Evolutionary conservation across 208 protist species (phyloP), one percentile per base, ranked within the genome.

Genomic region (Acanthamoeba royreba): DNA sequence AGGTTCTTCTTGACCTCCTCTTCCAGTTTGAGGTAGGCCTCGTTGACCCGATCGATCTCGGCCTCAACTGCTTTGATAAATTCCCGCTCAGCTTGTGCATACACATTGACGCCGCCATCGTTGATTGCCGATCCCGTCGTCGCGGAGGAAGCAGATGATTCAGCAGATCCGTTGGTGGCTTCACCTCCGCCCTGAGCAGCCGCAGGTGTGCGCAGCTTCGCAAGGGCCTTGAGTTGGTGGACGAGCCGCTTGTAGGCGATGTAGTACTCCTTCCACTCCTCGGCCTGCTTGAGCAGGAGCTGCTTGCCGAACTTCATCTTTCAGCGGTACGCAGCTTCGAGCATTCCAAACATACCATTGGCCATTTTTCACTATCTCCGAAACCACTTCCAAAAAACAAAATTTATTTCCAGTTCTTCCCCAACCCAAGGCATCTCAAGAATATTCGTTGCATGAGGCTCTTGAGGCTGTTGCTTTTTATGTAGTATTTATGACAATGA

Each of bases 291-390:
- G 31, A 92, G 33, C 55, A 74, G 5, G 33, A 92, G n/a, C 52
- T 92, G 86, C 38, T 92, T 92, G 0, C 86, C 86, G 86, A 74
- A 92, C 52, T 92, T 92, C 86, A 92, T 92, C 55, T 63, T 38
- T 19, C 55, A 1, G 3, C 5, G 19, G 13, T 19, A 19, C 49
- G n/a, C n/a, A n/a, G n/a, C n/a, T n/a, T n/a, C n/a, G n/a, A n/a
- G n/a, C n/a, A n/a, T n/a, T n/a, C n/a, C n/a, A n/a, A n/a, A n/a
- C n/a, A n/a, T n/a, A n/a, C n/a, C n/a, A n/a, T n/a, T n/a, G n/a
- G n/a, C n/a, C n/a, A n/a, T n/a, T n/a, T n/a, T n/a, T n/a, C n/a
- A n/a, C n/a, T n/a, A n/a, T n/a, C n/a, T n/a, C n/a, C n/a, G n/a
- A n/a, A n/a, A n/a, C n/a, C n/a, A n/a, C n/a, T n/a, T n/a, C n/a